Base-by-base conservation (phyloP, 2,329 filamentous ascomycete species). In the Fusarium nisikadoi region DNA sequence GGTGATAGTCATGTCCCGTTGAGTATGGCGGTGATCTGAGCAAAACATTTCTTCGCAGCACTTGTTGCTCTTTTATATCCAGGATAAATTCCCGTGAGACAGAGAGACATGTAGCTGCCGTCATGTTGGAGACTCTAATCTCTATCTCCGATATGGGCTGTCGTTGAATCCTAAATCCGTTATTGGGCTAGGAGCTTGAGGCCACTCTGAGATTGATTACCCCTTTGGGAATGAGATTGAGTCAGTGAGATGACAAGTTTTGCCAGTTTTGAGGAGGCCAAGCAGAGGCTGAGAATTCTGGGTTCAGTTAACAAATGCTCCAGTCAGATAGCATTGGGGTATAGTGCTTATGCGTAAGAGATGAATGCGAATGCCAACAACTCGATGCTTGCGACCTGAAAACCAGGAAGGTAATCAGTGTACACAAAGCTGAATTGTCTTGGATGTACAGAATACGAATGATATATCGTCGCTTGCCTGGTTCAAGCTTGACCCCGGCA, bases 181-280 rank as follows among this genome's bases (percentile, higher is more conserved):
- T 64, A 55, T 59, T 70, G 57, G 60, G 58, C 61, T 16, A 64
- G 56, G 71, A 59, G 45, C 20, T 63, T 16, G 25, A 67, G 59
- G 38, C 62, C 56, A 70, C 46, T 70, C 49, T 61, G 42, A 74
- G 65, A 72, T 68, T 70, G 65, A 49, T 65, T 74, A 43, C 62
- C 71, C 53, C 58, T 64, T 68, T 62, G 47, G 56, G 58, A 65
- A 39, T n/a, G 49, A 38, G 29, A 35, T 46, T n/a, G 39, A 43
- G 8, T 20, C 25, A 23, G 23, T 47, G n/a, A 33, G 36, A 38
- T 52, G 55, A 46, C 29, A 27, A 33, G 29, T 39, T 46, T 36
- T 20, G 42, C 23, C 29, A 17, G 29, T 19, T n/a, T 23, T 10
- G 41, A 16, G 23, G 8, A 31, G 39, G 39, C 43, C 41, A 38